Percentiles rank a stretch among this genome's conserved stretches.
phyloP scores from a whole-genome alignment of 306 rosid genomes.

The Betula pendula region DNA sequence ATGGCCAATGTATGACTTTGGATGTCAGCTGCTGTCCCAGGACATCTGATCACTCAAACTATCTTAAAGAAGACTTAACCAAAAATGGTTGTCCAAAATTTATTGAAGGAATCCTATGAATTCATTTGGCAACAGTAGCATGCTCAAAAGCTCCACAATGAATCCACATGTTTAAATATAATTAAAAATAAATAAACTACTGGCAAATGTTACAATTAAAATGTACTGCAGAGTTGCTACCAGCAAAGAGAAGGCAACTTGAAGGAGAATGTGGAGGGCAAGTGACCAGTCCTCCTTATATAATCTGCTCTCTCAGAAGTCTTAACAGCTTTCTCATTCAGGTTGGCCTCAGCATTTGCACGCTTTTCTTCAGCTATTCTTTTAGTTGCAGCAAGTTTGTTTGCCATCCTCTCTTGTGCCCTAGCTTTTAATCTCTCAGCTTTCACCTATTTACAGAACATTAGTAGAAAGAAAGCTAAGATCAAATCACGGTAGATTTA shows the following conservation, averaged over 20 bases:
- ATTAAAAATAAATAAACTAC: conserved; percentile 1
- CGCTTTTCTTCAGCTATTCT: conserved; percentile 86
- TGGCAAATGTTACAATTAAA: not conserved
- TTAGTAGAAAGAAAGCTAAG: conserved; percentile 8
- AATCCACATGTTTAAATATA: conserved; percentile 1
- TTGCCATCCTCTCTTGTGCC: conserved; percentile 71
- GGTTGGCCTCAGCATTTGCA: conserved; percentile 72
- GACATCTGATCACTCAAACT: not conserved
- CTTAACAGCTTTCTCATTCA: conserved; percentile 73
- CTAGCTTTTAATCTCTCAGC: conserved; percentile 86
- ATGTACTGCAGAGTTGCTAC: conserved; percentile 41
- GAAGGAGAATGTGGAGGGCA: conserved; percentile 82
- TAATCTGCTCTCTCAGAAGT: conserved; percentile 82
- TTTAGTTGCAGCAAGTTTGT: conserved; percentile 64
- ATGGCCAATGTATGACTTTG: not conserved
- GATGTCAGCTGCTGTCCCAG: not conserved
- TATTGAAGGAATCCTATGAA: not conserved
- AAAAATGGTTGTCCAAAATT: not conserved
- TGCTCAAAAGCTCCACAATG: not conserved
- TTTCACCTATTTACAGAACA: conserved; percentile 47
- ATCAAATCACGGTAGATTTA: not conserved
- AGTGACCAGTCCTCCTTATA: conserved; percentile 81
- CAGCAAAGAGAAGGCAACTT: conserved; percentile 86
- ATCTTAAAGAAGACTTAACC: not conserved
- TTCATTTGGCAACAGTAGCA: not conserved